These are phyloP conservation scores for Hanseniaspora sp. DNA, from an alignment of 1,139 yeast genomes.

Conservation along the genomic window DNA sequence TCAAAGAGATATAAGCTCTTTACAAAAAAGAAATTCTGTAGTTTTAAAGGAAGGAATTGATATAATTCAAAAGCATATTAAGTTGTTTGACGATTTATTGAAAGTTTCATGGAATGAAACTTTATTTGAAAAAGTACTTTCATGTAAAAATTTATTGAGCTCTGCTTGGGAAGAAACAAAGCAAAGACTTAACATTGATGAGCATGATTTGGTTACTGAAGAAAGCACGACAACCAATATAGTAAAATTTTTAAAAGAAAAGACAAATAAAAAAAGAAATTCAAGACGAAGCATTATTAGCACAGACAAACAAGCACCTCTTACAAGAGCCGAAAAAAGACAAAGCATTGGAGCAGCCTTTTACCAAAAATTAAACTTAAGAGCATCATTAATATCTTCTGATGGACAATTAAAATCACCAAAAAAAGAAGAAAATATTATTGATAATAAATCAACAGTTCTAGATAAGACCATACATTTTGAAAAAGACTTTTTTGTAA, in stretches of 20 bases:
- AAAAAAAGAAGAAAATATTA: not conserved
- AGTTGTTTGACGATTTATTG: not conserved
- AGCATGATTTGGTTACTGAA: not conserved
- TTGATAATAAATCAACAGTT: not conserved
- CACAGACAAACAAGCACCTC: not conserved
- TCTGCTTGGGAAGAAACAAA: constrained; percentile 1
- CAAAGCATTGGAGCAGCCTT: constrained; percentile 9
- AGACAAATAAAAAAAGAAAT: not conserved
- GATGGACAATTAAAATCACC: not conserved
- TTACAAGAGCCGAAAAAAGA: constrained; percentile 2
- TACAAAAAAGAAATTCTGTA: not conserved
- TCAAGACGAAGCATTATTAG: not conserved
- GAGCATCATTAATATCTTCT: constrained; percentile 6
- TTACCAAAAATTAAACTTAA: constrained; percentile 5
- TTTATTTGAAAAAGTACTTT: constrained; percentile 1
- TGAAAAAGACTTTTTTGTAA: not conserved
- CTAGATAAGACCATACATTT: not conserved
- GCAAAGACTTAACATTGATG: not conserved
- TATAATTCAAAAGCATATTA: constrained; percentile 1
- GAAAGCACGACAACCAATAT: not conserved
- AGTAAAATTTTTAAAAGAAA: not conserved
- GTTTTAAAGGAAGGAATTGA: not conserved
- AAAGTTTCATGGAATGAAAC: constrained; percentile 7
- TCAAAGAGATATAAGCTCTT: not conserved
- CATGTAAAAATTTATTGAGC: not conserved